phyloP scores from a whole-genome alignment of 176 grass and related monocot genomes.

The Poa pratensis region DNA sequence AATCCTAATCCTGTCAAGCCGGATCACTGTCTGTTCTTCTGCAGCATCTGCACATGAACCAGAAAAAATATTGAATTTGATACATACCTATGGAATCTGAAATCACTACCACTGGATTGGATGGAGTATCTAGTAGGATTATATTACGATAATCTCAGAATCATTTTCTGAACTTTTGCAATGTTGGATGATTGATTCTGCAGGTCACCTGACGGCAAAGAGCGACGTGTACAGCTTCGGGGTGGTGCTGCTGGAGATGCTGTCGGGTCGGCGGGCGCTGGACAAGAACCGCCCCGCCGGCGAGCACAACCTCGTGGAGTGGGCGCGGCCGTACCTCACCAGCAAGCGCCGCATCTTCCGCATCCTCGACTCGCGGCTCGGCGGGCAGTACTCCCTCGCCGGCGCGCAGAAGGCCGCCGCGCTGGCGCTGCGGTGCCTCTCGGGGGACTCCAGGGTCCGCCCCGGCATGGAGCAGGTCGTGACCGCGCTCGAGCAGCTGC shows the following conservation, averaged over 20 bases:
- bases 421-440: constrained; percentile 60
- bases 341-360: constrained; percentile 52
- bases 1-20: background rate
- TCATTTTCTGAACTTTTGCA: background rate
- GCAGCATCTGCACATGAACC: constrained; percentile 10
- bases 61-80: background rate
- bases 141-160: background rate
- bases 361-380: constrained; percentile 59
- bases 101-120: background rate
- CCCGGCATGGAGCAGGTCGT: constrained; percentile 69
- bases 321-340: constrained; percentile 64
- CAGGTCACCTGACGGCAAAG: constrained; percentile 51
- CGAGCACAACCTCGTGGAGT: constrained; percentile 81
- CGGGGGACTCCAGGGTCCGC: constrained; percentile 50
- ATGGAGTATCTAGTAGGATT: background rate
- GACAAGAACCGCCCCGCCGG: constrained; percentile 71
- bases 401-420: constrained; percentile 56
- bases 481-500: constrained; percentile 49
- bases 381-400: constrained; percentile 55
- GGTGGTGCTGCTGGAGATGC: constrained; percentile 65
- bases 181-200: background rate
- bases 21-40: background rate
- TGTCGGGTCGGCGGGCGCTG: constrained; percentile 55
- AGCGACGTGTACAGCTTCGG: constrained; percentile 83
- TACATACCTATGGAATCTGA: background rate